These are phyloP conservation scores for Citrullus amarus DNA, from an alignment of 306 rosid species.

Conservation along the genomic window DNA sequence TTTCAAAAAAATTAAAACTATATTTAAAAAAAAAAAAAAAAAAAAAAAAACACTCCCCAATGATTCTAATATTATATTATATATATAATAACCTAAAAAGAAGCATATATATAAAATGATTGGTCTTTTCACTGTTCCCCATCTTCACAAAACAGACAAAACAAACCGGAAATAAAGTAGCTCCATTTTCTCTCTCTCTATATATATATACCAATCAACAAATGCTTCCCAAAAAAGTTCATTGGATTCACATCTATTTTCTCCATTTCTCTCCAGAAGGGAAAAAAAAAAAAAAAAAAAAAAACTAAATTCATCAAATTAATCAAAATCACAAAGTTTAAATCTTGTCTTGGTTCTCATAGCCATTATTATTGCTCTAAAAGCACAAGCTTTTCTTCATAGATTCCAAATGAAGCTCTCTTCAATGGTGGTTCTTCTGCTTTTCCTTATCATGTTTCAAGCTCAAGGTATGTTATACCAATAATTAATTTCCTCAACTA, in stretches of 20 bases:
- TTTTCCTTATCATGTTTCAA: background rate
- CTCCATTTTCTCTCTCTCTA: background rate
- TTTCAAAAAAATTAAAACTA: background rate
- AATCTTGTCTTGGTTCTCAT: background rate
- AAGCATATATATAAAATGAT: background rate
- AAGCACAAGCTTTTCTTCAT: background rate
- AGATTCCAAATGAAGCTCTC: background rate
- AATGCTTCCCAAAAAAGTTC: background rate
- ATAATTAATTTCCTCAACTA: background rate
- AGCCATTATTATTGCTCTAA: background rate
- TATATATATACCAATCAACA: background rate
- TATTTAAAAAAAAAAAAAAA: too few relatives aligned
- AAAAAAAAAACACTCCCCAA: background rate
- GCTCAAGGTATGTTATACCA: conserved; percentile 6
- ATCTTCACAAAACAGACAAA: conserved; percentile 1
- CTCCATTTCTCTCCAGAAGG: too few relatives aligned
- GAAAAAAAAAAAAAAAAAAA: background rate
- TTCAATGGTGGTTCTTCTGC: conserved; percentile 4
- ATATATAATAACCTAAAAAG: too few relatives aligned
- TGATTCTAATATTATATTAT: background rate
- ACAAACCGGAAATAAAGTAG: conserved; percentile 1
- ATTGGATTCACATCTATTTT: background rate
- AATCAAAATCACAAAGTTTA: background rate
- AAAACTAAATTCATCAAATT: background rate
- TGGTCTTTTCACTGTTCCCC: conserved; percentile 8